Conservation (phyloP, 169 alveolate species). For the Blepharisma undulans region DNA sequence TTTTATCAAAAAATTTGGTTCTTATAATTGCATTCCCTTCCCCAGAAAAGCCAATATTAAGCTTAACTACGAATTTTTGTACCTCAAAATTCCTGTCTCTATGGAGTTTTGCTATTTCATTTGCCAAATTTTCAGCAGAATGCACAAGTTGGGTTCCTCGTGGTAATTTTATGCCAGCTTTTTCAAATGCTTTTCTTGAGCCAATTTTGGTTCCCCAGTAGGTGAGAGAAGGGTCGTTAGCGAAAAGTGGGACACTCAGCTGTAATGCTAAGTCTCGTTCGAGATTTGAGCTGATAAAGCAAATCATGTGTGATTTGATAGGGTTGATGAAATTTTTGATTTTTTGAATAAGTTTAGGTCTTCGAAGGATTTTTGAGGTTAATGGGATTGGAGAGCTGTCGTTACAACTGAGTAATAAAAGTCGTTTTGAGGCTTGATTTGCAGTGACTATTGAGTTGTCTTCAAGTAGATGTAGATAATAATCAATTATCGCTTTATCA, state of each 20-base stretch:
- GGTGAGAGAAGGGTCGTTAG: conserved; percentile 3
- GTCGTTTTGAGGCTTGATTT: not conserved
- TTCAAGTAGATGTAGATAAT: not conserved
- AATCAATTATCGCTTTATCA: conserved; percentile 18
- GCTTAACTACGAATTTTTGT: conserved; percentile 5
- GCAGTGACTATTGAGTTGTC: not conserved
- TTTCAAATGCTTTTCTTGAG: not conserved
- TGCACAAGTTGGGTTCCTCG: not conserved
- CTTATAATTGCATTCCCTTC: conserved; percentile 26
- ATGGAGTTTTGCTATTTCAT: not conserved
- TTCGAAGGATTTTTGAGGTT: conserved; percentile 8
- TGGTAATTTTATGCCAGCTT: not conserved
- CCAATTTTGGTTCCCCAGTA: conserved; percentile 28
- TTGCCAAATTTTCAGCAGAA: not conserved
- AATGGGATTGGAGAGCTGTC: not conserved
- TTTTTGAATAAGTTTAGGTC: conserved; percentile 21
- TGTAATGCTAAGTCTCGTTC: conserved; percentile 22
- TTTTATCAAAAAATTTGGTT: not conserved
- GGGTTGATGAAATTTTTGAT: conserved; percentile 6
- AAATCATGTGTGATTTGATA: not conserved
- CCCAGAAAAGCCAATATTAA: conserved; percentile 20
- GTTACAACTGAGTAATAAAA: not conserved
- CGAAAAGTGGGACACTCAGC: conserved; percentile 1
- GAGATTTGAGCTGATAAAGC: conserved; percentile 26
- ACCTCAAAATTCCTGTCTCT: not conserved